Evolutionary conservation across 345 rosid species (phyloP).

Genomic region (Conringia planisiliqua): DNA sequence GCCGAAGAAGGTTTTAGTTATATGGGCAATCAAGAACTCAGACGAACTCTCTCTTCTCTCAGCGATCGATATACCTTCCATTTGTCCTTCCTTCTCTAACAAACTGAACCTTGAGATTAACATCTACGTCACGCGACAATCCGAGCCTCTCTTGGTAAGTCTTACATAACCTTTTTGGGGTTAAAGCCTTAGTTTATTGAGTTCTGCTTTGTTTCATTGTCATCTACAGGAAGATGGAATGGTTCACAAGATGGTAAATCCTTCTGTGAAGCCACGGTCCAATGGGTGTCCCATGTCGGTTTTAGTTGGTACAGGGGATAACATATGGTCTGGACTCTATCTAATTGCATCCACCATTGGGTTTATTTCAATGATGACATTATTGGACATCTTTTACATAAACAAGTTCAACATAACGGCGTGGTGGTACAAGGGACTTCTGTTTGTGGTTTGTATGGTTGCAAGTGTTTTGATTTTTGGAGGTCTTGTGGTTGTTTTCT

Average conservation of each 20-base stretch:
- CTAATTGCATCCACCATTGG: constrained; percentile 56
- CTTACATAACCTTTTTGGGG: not conserved
- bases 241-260: constrained; percentile 17
- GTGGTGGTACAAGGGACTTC: constrained; percentile 91
- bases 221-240: constrained; percentile 73
- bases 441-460: constrained; percentile 62
- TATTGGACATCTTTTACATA: constrained; percentile 54
- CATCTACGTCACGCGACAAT: constrained; percentile 71
- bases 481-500: constrained; percentile 59
- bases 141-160: constrained; percentile 64
- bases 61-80: constrained; percentile 52
- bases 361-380: constrained; percentile 39
- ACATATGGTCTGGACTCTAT: constrained; percentile 71
- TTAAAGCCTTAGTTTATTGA: not conserved
- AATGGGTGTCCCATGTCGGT: constrained; percentile 57
- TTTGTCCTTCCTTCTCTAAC: constrained; percentile 49
- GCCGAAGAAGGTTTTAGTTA: constrained; percentile 58
- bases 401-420: constrained; percentile 45
- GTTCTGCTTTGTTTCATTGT: not conserved
- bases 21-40: constrained; percentile 82
- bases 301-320: constrained; percentile 76
- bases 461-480: constrained; percentile 63
- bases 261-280: constrained; percentile 35
- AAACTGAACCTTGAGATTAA: constrained; percentile 55
- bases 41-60: constrained; percentile 76